These are phyloP conservation scores for Hymenoscyphus linearis DNA, from an alignment of 2,329 filamentous ascomycete genomes.

Conservation along the genomic window DNA sequence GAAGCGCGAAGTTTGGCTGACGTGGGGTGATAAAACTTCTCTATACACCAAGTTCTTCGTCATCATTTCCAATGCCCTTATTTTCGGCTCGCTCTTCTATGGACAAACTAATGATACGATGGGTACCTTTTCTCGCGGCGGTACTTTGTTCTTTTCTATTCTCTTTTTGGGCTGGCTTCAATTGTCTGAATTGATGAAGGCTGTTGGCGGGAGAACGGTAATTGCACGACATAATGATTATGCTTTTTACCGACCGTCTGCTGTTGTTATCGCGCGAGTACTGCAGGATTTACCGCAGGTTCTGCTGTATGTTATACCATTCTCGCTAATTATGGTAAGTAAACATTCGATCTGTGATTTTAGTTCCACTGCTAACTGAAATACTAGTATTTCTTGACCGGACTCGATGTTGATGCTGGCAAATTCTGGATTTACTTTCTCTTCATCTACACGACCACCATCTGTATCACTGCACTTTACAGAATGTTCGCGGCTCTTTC, in stretches of 20 bases:
- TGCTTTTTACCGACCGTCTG: conserved; percentile 65
- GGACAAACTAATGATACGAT: conserved; percentile 54
- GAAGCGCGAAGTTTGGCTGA: conserved; percentile 61
- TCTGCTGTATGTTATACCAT: conserved; percentile 50
- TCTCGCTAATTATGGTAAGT: conserved; percentile 49
- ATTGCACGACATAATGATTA: conserved; percentile 64
- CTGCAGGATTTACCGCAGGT: conserved; percentile 59
- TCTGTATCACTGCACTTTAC: conserved; percentile 59
- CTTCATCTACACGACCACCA: conserved; percentile 57
- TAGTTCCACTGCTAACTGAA: conserved; percentile 43
- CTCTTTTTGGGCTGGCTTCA: conserved; percentile 67
- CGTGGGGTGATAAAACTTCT: conserved; percentile 12
- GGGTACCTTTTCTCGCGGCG: conserved; percentile 59
- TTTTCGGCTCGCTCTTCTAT: conserved; percentile 76
- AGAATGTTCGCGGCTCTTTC: conserved; percentile 63
- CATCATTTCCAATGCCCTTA: conserved; percentile 49
- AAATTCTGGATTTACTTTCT: conserved; percentile 64
- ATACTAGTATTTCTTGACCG: conserved; percentile 73
- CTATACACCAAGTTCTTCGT: conserved; percentile 28
- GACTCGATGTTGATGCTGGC: conserved; percentile 50
- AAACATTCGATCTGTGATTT: conserved; percentile 1
- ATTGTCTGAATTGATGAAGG: conserved; percentile 72
- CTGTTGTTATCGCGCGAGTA: conserved; percentile 58
- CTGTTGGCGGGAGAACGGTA: conserved; percentile 63
- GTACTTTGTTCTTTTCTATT: conserved; percentile 60